A percentile compares a stretch with the other conserved stretches of the same genome.
phyloP scores from a whole-genome alignment of 2,329 filamentous ascomycete genomes.

The Pestalotiopsis sp. region DNA sequence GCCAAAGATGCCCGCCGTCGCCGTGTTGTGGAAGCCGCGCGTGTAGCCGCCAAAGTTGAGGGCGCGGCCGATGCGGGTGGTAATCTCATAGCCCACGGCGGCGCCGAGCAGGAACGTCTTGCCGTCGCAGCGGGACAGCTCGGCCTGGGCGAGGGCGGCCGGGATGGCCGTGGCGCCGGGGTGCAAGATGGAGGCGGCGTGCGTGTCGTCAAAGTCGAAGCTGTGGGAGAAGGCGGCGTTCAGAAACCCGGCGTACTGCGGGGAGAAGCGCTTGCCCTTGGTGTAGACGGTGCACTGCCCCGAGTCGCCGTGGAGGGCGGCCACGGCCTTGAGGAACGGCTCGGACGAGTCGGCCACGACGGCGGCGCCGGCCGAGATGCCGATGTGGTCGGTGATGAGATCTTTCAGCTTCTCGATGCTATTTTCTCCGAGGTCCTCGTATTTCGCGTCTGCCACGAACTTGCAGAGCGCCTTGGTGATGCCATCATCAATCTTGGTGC shows the following conservation, averaged over 20 bases:
- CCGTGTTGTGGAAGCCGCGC: conserved; percentile 30
- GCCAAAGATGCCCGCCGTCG: conserved; percentile 29
- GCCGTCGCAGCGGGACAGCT: conserved; percentile 30
- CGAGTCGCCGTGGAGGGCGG: conserved; percentile 26
- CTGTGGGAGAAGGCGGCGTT: conserved; percentile 46
- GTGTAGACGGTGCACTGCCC: conserved; percentile 37
- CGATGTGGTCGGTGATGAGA: conserved; percentile 27
- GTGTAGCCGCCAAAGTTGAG: conserved; percentile 27
- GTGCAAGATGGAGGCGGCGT: conserved; percentile 42
- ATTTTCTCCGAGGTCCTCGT: conserved; percentile 17
- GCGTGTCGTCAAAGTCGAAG: conserved; percentile 49
- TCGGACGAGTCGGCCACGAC: conserved; percentile 25
- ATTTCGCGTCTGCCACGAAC: conserved; percentile 23
- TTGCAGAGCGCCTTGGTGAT: conserved; percentile 21
- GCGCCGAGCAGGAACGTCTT: conserved; percentile 33
- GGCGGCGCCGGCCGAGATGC: conserved; percentile 26
- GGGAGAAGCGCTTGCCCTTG: conserved; percentile 33
- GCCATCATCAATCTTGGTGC: not conserved
- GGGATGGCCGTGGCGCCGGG: conserved; percentile 42
- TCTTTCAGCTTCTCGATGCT: conserved; percentile 26
- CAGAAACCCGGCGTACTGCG: conserved; percentile 42
- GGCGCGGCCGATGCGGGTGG: conserved; percentile 27
- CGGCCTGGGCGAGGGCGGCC: conserved; percentile 33
- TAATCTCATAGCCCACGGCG: conserved; percentile 31
- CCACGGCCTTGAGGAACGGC: conserved; percentile 36